Evolutionary conservation across 805 yeast genomes (phyloP).

Genomic region (Kazachstania taianensis): DNA sequence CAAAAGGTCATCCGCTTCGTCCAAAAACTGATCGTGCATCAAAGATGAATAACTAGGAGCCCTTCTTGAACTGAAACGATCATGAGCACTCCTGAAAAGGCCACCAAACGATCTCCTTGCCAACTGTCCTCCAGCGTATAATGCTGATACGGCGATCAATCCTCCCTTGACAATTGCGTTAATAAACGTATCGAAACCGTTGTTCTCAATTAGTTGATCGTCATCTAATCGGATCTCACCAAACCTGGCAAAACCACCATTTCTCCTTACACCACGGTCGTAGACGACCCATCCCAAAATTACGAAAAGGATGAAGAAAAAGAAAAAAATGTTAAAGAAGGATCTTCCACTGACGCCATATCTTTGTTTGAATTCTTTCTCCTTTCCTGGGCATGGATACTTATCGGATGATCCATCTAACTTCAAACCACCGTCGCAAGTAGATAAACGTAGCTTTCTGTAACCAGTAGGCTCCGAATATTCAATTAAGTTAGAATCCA

Average conservation of each 20-base stretch:
- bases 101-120: slow-evolving; percentile 10
- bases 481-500: slow-evolving; percentile 45
- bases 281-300: slow-evolving; percentile 61
- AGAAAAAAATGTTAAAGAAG: slow-evolving; percentile 40
- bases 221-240: slow-evolving; percentile 81
- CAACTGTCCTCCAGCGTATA: slow-evolving; percentile 17
- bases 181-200: slow-evolving; percentile 46
- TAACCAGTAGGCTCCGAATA: slow-evolving; percentile 89
- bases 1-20: slow-evolving; percentile 29
- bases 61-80: slow-evolving; percentile 22
- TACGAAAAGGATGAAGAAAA: slow-evolving; percentile 47
- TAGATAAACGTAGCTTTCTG: slow-evolving; percentile 72
- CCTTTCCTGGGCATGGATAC: slow-evolving; percentile 82
- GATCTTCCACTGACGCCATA: slow-evolving; percentile 48
- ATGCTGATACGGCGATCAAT: slow-evolving; percentile 36
- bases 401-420: slow-evolving; percentile 52
- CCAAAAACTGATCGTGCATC: slow-evolving; percentile 26
- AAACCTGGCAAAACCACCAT: slow-evolving; percentile 65
- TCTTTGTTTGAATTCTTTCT: slow-evolving; percentile 45
- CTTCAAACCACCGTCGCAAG: slow-evolving; percentile 72
- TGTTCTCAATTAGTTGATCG: slow-evolving; percentile 50
- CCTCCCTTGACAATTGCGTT: slow-evolving; percentile 53
- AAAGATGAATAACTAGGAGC: slow-evolving; percentile 28
- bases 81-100: slow-evolving; percentile 10
- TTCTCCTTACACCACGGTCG: slow-evolving; percentile 69